Evolutionary conservation across 306 rosid species (phyloP).

Genomic region (Cotoneaster glaucophyllus): DNA sequence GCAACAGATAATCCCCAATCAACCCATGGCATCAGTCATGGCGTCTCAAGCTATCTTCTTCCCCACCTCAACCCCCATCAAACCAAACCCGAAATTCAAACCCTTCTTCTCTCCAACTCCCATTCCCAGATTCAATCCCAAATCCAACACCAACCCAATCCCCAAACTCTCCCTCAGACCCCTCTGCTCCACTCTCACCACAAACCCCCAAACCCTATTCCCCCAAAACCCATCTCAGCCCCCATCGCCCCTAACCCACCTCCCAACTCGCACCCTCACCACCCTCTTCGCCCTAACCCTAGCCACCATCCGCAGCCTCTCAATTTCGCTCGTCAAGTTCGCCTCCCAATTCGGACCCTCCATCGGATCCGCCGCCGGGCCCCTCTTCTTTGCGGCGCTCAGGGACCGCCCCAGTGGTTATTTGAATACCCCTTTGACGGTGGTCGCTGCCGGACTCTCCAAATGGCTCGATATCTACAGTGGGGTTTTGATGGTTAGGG

Average conservation of each 20-base stretch:
- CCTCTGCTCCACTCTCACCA: background rate
- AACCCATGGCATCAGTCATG: constrained; percentile 2
- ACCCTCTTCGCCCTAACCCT: constrained; percentile 25
- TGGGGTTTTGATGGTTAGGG: constrained; percentile 94
- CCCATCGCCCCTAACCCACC: background rate
- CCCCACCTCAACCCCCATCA: background rate
- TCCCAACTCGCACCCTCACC: constrained; percentile 30
- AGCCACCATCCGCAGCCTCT: constrained; percentile 4
- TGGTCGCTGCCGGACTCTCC: constrained; percentile 82
- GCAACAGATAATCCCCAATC: background rate
- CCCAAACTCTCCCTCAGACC: background rate
- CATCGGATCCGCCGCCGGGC: constrained; percentile 11
- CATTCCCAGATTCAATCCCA: background rate
- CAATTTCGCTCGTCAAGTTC: background rate
- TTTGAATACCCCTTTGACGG: constrained; percentile 86
- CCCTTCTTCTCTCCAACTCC: background rate
- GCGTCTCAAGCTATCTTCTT: constrained; percentile 1
- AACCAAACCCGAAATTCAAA: background rate
- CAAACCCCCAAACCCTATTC: background rate
- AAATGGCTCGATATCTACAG: constrained; percentile 96
- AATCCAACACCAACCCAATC: background rate
- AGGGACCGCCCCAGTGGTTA: constrained; percentile 32
- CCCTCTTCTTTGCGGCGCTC: constrained; percentile 59
- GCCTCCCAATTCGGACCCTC: constrained; percentile 3
- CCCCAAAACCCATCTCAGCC: background rate